phyloP scores from a whole-genome alignment of 805 yeast genomes.

The Geotrichum ghanense region DNA sequence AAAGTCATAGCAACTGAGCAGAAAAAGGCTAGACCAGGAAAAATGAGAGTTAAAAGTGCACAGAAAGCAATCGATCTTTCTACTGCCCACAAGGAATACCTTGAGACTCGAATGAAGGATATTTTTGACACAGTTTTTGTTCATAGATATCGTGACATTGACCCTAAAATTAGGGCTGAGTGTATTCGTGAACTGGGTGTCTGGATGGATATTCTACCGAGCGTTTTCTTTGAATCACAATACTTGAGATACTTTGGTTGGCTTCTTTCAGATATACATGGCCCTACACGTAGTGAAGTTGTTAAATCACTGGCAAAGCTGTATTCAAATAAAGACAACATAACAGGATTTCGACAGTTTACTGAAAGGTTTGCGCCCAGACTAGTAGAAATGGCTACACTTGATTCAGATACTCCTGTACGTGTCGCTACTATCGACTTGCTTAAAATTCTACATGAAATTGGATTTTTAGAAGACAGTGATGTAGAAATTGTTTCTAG shows the following conservation, averaged over 20 bases:
- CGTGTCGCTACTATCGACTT: conserved; percentile 40
- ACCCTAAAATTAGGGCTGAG: conserved; percentile 56
- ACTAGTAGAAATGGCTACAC: conserved; percentile 48
- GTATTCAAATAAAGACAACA: conserved; percentile 33
- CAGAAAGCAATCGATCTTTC: conserved; percentile 4
- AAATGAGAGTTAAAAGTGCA: conserved; percentile 6
- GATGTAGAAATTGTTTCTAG: conserved; percentile 38
- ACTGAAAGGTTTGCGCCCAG: conserved; percentile 61
- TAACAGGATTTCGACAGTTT: conserved; percentile 65
- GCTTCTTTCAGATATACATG: conserved; percentile 63
- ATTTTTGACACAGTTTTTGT: conserved; percentile 55
- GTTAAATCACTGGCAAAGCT: conserved; percentile 41
- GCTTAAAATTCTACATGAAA: conserved; percentile 41
- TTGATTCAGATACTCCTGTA: conserved; percentile 46
- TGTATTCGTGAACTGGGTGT: conserved; percentile 52
- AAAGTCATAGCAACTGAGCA: conserved; percentile 2
- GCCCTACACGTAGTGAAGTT: conserved; percentile 54
- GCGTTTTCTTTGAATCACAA: conserved; percentile 53
- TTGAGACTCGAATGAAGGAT: conserved; percentile 45
- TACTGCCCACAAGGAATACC: conserved; percentile 20
- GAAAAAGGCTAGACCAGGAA: conserved; percentile 2
- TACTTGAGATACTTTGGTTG: conserved; percentile 74
- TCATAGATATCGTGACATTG: conserved; percentile 73
- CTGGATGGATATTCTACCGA: conserved; percentile 67
- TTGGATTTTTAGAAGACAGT: conserved; percentile 53